Percentiles rank a stretch among this genome's conserved stretches.
These are phyloP conservation scores for Ascoidea rubescens DNA, from an alignment of 805 yeast genomes.

Conservation along the genomic window DNA sequence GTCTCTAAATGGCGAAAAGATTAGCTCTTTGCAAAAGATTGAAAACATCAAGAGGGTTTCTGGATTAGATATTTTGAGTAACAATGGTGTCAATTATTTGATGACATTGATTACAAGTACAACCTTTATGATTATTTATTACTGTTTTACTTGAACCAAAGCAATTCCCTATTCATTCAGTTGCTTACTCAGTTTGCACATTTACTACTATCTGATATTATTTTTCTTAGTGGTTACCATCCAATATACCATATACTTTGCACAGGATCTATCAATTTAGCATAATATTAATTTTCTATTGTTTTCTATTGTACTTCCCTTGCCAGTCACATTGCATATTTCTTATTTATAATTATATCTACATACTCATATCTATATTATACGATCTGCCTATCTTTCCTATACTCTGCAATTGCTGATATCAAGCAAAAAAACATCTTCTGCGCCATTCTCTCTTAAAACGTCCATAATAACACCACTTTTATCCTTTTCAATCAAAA, in stretches of 20 bases:
- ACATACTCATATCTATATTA: no score
- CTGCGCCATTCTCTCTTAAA: neutral
- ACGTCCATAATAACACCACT: neutral
- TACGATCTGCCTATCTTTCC: no score
- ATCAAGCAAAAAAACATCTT: neutral
- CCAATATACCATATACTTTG: no score
- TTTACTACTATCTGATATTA: neutral
- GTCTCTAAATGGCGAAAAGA: conserved; percentile 21
- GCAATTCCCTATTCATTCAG: neutral
- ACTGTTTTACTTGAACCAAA: neutral
- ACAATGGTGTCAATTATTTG: conserved; percentile 24
- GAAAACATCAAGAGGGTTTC: conserved; percentile 15
- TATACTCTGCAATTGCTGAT: neutral
- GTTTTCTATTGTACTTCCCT: no score
- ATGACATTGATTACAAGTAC: conserved; percentile 12
- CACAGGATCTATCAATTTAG: no score
- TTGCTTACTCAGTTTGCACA: neutral
- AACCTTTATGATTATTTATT: no score
- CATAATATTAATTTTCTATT: no score
- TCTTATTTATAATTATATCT: no score
- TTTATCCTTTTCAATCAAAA: neutral
- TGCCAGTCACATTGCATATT: no score
- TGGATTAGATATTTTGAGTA: conserved; percentile 23
- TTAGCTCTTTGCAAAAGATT: conserved; percentile 11
- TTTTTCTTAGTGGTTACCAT: no score